phyloP scores from a whole-genome alignment of 78 protist species.

The Bigelowiella natans region DNA sequence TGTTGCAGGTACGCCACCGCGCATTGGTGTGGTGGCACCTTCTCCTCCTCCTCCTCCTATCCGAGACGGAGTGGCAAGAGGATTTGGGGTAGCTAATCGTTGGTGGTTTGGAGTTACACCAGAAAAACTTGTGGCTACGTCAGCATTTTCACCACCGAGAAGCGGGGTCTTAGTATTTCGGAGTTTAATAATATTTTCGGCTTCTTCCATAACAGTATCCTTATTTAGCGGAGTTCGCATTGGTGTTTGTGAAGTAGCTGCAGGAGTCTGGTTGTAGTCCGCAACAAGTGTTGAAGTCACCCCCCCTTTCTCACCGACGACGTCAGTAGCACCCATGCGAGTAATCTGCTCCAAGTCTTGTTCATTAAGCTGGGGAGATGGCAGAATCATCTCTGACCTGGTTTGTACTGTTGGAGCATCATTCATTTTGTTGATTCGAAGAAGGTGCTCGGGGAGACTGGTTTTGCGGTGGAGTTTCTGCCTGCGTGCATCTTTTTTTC shows the following conservation, averaged over 20 bases:
- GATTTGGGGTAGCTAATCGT: slow-evolving; percentile 4
- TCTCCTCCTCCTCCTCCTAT: background rate
- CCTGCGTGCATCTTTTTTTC: slow-evolving; percentile 35
- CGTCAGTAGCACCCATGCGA: background rate
- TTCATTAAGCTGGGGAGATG: background rate
- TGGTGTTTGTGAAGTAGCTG: background rate
- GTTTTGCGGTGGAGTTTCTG: slow-evolving; percentile 33
- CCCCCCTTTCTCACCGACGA: background rate
- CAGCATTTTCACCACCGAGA: slow-evolving; percentile 5
- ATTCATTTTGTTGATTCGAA: slow-evolving; percentile 39
- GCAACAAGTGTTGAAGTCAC: background rate
- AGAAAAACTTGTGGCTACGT: background rate
- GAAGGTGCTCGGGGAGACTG: slow-evolving; percentile 50
- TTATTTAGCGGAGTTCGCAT: background rate
- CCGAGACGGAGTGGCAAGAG: background rate
- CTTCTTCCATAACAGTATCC: slow-evolving; percentile 7
- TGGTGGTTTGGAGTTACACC: slow-evolving; percentile 10
- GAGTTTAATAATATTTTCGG: slow-evolving; percentile 10
- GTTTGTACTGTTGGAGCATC: slow-evolving; percentile 33
- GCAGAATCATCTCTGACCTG: background rate
- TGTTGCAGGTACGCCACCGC: background rate
- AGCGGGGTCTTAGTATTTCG: background rate
- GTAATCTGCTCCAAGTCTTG: background rate
- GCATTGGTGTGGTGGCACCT: background rate
- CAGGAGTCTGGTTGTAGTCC: background rate